Base-by-base conservation (phyloP, 176 grass and related monocot genomes). In the Triticum turgidum region DNA sequence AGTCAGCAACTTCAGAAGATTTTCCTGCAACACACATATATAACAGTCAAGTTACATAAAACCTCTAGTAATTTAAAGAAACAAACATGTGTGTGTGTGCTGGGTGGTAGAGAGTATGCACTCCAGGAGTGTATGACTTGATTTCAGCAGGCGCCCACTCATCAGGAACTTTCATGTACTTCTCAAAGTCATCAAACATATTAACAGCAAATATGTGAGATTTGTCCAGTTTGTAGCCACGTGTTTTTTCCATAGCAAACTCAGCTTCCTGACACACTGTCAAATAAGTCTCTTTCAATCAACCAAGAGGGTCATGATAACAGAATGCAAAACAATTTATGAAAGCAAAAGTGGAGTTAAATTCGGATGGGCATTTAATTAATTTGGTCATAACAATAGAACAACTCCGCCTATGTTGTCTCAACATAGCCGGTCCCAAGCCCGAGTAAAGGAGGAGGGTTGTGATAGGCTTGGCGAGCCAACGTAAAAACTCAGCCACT, bases 141-240 rank as follows among this genome's bases (percentile, higher is more conserved):
- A 58, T 58, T 58, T 58, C 54, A 58, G 54, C 54, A 58, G 54
- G 54, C 18, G 15, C 18, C 54, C 54, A 58, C 15, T 21, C 54
- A 58, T 58, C 18, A 21, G 15, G 18, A 20, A 58, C 54, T 7
- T 58, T 58, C 18, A 58, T 18, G 54, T 21, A 21, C 18, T 58
- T 58, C 6, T 58, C 54, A 8, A 58, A 58, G 54, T 58, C 54
- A 18, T 58, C 18, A 21, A 58, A 93, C 51, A 95, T 74, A 87
- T 98, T 94, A 74, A 98, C 90, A 41, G 88, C 78, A 76, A 98
- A 95, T 79, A 94, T 91, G 47, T 95, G 96, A 37, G 91, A 92
- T 78, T 86, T 98, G 84, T 98, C 96, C 22, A 98, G 86, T 49
- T 91, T 98, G 87, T 92, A 95, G 5, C 93, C 96, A 93, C 89